phyloP scores from a whole-genome alignment of 2,329 filamentous ascomycete species.

The Hyphodiscus sp. region DNA sequence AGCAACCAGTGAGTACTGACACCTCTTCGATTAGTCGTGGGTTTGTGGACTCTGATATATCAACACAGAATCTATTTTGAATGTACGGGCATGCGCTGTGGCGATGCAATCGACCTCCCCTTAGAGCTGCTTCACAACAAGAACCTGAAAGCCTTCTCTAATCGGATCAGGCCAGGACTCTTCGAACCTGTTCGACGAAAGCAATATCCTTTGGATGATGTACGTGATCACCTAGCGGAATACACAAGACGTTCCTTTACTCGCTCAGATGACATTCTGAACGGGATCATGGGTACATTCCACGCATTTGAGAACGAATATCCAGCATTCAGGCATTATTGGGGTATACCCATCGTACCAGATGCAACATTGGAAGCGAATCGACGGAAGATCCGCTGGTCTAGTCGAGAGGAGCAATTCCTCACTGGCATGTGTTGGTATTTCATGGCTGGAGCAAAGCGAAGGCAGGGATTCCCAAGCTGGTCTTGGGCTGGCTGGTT shows the following conservation, averaged over 20 bases:
- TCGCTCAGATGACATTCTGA: slow-evolving; percentile 4
- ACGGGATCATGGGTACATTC: slow-evolving; percentile 4
- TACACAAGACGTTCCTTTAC: slow-evolving; percentile 1
- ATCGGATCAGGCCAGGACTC: slow-evolving; percentile 1
- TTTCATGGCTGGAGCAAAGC: neutral
- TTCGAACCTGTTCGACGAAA: neutral
- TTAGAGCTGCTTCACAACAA: slow-evolving; percentile 4
- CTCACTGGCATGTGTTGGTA: slow-evolving; percentile 4
- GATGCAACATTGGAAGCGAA: neutral
- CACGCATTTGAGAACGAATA: slow-evolving; percentile 3
- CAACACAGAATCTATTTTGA: slow-evolving; percentile 16
- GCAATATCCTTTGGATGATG: neutral
- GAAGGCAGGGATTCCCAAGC: slow-evolving; percentile 5
- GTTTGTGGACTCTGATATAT: no score
- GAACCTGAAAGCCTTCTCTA: neutral
- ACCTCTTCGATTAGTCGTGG: no score
- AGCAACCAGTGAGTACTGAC: slow-evolving; percentile 19
- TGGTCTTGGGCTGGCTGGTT: slow-evolving; percentile 8
- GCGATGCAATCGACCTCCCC: neutral
- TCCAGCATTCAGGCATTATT: neutral
- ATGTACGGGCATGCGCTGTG: slow-evolving; percentile 1
- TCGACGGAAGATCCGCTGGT: neutral
- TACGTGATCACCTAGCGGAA: neutral
- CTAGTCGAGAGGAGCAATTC: slow-evolving; percentile 2
- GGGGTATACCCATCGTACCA: slow-evolving; percentile 1